These are phyloP conservation scores for Vitis hybrid DNA, from an alignment of 177 flowering plant species.

Conservation along the genomic window DNA sequence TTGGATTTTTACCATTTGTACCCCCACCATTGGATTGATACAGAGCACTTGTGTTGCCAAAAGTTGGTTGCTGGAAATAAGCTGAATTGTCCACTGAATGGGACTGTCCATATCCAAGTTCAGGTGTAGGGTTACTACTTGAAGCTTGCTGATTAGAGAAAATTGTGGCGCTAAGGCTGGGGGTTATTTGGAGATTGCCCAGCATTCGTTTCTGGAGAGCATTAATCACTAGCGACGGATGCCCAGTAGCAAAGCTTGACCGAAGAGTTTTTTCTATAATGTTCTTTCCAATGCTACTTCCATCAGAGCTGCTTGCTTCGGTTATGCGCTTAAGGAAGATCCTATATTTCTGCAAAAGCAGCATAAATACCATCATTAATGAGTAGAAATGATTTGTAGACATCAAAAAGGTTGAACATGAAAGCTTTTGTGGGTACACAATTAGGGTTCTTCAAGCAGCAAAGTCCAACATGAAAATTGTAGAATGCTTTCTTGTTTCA, in stretches of 20 bases:
- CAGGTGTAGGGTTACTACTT: neutral
- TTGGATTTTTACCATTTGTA: neutral
- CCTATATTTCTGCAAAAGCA: conserved; percentile 34
- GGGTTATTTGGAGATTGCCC: neutral
- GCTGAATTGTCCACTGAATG: neutral
- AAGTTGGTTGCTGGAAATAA: neutral
- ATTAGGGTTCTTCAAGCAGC: no score
- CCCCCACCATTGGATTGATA: neutral
- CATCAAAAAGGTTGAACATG: no score
- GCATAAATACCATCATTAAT: neutral
- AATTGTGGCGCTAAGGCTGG: neutral
- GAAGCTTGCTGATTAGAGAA: neutral
- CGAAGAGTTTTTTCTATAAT: conserved; percentile 1
- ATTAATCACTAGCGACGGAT: neutral
- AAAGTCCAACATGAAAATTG: no score
- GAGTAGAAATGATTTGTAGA: neutral
- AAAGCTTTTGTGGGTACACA: no score
- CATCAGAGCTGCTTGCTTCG: conserved; percentile 7
- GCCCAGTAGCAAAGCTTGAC: conserved; percentile 22
- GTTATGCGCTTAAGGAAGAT: conserved; percentile 29
- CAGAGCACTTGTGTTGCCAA: conserved; percentile 6
- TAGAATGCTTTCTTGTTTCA: no score
- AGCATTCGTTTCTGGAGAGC: neutral
- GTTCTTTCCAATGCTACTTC: neutral
- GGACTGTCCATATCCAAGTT: conserved; percentile 1